Percentiles rank a stretch among this genome's conserved stretches.
Evolutionary conservation across 1,284 basidiomycete species (phyloP).

Genomic region (Sporisorium scitamineum): DNA sequence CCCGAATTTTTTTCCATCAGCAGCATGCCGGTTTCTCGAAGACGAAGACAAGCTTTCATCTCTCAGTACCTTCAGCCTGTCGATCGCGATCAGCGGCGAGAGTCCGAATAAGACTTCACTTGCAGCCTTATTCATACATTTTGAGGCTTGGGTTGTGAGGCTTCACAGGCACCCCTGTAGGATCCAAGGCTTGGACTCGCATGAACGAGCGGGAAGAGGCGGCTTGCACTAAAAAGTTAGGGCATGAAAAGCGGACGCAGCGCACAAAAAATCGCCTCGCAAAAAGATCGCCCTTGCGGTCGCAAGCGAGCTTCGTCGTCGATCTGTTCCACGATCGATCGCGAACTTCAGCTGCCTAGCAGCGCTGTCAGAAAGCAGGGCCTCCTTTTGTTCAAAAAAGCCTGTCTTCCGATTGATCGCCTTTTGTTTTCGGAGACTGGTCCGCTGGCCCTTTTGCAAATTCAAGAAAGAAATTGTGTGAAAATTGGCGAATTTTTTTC

Average conservation of each 20-base stretch:
- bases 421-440: neutral
- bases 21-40: neutral
- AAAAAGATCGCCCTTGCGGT: neutral
- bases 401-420: neutral
- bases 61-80: neutral
- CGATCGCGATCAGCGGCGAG: slow-evolving; percentile 11
- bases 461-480: neutral
- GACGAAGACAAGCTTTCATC: neutral
- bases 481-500: slow-evolving; percentile 4
- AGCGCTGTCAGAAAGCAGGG: neutral
- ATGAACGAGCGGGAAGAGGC: neutral
- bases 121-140: neutral
- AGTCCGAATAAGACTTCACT: neutral
- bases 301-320: neutral
- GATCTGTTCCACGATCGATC: slow-evolving; percentile 3
- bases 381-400: neutral
- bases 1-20: slow-evolving; percentile 15
- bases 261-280: neutral
- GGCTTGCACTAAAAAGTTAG: neutral
- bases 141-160: no score
- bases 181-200: neutral
- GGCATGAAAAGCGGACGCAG: neutral
- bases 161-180: neutral
- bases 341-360: slow-evolving; percentile 1
- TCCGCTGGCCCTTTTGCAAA: neutral